A percentile compares a stretch with the other conserved stretches of the same genome.
These are phyloP conservation scores for Pyrenopolyporus hunteri DNA, from an alignment of 495 filamentous ascomycete genomes.

Conservation along the genomic window DNA sequence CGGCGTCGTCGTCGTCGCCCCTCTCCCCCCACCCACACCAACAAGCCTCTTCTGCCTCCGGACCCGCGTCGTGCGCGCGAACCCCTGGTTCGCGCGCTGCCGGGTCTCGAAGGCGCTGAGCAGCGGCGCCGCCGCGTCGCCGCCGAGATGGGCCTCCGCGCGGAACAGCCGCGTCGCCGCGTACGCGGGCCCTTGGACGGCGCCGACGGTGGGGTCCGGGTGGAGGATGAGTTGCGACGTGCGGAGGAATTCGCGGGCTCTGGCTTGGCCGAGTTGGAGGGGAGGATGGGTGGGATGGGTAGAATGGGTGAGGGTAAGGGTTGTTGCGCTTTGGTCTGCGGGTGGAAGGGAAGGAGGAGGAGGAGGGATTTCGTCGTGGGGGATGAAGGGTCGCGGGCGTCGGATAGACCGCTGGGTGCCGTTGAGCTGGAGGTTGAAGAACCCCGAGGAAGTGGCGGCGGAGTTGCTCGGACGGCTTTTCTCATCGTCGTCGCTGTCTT, in stretches of 20 bases:
- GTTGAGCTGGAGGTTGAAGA: slow-evolving; percentile 32
- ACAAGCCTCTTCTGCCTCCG: slow-evolving; percentile 3
- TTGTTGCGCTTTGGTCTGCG: too few relatives aligned
- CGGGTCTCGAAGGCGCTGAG: slow-evolving; percentile 33
- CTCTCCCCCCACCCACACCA: neutral
- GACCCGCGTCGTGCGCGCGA: neutral
- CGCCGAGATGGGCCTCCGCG: slow-evolving; percentile 48
- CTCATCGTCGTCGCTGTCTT: slow-evolving; percentile 48
- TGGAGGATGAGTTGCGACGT: slow-evolving; percentile 41
- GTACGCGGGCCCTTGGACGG: slow-evolving; percentile 55
- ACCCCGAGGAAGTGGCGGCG: slow-evolving; percentile 10
- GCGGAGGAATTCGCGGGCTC: slow-evolving; percentile 40
- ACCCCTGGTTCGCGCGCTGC: slow-evolving; percentile 39
- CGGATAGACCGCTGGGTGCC: slow-evolving; percentile 38
- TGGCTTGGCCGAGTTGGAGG: slow-evolving; percentile 21
- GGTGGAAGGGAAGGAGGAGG: too few relatives aligned
- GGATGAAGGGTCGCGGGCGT: slow-evolving; percentile 50
- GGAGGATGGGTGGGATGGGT: neutral
- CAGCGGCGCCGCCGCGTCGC: slow-evolving; percentile 44
- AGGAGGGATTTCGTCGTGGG: slow-evolving; percentile 50
- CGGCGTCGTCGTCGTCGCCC: neutral
- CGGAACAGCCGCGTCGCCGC: slow-evolving; percentile 44
- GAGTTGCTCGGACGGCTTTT: slow-evolving; percentile 8
- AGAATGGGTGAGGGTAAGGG: too few relatives aligned
- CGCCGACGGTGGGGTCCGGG: slow-evolving; percentile 48